A percentile compares a stretch with the other conserved stretches of the same genome.
These are phyloP conservation scores for Pisolithus thermaeus DNA, from an alignment of 1,284 basidiomycete genomes.

Conservation along the genomic window DNA sequence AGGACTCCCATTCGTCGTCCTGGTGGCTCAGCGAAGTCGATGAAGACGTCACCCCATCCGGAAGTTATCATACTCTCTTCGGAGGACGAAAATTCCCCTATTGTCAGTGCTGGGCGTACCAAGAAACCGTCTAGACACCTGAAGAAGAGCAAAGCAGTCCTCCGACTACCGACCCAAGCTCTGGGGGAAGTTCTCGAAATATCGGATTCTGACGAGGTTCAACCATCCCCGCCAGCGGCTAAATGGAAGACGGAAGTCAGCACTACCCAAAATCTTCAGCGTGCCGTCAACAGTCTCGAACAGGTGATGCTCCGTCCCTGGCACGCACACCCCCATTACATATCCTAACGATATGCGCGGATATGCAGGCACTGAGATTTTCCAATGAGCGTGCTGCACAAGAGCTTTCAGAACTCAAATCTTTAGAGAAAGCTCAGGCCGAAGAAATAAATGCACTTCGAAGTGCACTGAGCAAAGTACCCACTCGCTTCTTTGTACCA, in stretches of 20 bases:
- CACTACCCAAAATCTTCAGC: conserved; percentile 10
- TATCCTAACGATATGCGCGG: neutral
- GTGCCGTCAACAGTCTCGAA: conserved; percentile 17
- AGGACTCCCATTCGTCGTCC: conserved; percentile 3
- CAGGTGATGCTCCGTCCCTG: conserved; percentile 10
- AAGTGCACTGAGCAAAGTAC: neutral
- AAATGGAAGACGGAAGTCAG: conserved; percentile 6
- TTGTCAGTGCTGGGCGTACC: conserved; percentile 19
- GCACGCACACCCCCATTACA: neutral
- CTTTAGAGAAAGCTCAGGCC: neutral
- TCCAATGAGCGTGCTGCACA: neutral
- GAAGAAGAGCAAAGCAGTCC: conserved; percentile 11
- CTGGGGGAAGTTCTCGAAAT: conserved; percentile 22
- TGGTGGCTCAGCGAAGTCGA: conserved; percentile 11
- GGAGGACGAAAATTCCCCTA: conserved; percentile 38
- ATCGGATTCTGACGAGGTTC: conserved; percentile 25
- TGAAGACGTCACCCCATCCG: conserved; percentile 10
- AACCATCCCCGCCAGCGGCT: conserved; percentile 5
- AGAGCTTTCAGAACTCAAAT: conserved; percentile 1
- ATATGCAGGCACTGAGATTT: conserved; percentile 12
- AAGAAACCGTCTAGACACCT: conserved; percentile 30
- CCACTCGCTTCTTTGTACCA: neutral
- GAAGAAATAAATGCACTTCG: neutral
- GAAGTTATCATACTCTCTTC: conserved; percentile 56
- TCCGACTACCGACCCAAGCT: neutral